Evolutionary conservation across 257 asterid genomes (phyloP).

Genomic region (Ocimum tenuiflorum): DNA sequence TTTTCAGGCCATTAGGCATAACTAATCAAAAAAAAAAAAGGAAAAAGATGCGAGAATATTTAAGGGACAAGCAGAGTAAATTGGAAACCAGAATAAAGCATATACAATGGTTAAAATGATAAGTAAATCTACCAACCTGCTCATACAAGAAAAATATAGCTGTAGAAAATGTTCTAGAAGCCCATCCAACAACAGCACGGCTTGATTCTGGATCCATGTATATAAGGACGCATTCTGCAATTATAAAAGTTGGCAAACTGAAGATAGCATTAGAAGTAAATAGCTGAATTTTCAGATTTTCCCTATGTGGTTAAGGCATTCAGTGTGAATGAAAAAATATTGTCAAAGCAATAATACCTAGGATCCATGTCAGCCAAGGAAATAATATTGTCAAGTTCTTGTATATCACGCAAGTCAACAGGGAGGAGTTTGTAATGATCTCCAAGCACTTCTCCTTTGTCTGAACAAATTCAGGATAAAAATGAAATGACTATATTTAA

Average conservation of each 20-base stretch:
- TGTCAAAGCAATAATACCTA: conserved; percentile 43
- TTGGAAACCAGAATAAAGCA: neutral
- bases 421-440: conserved; percentile 91
- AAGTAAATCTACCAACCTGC: conserved; percentile 53
- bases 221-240: conserved; percentile 99
- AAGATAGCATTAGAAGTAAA: conserved; percentile 57
- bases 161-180: conserved; percentile 78
- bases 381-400: conserved; percentile 57
- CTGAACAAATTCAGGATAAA: conserved; percentile 41
- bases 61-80: neutral
- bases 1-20: conserved; percentile 7
- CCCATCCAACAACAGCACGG: conserved; percentile 76
- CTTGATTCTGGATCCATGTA: conserved; percentile 91
- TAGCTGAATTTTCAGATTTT: conserved; percentile 10
- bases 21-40: conserved; percentile 4
- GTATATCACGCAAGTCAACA: conserved; percentile 73
- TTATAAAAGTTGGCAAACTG: conserved; percentile 99
- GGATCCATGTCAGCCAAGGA: conserved; percentile 73
- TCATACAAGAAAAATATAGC: conserved; percentile 90
- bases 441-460: conserved; percentile 83
- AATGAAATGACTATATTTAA: neutral
- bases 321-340: neutral
- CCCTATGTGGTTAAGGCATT: neutral
- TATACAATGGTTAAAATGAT: conserved; percentile 6
- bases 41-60: conserved; percentile 6